phyloP scores from a whole-genome alignment of 73 alveolate species.

The Paramecium sonneborni region DNA sequence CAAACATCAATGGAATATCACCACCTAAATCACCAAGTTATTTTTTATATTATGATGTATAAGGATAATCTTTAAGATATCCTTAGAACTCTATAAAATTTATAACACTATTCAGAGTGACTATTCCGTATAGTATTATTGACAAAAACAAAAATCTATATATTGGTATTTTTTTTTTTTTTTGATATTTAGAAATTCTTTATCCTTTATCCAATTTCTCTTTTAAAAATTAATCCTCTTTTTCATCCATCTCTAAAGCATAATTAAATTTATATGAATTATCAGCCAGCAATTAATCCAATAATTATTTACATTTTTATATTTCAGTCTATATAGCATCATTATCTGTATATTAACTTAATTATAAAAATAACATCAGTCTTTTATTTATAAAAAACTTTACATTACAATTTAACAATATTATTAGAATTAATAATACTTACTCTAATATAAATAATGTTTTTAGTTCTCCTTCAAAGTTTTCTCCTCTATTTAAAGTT shows the following conservation, averaged over 20 bases:
- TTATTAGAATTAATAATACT: not conserved
- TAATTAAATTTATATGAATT: not conserved
- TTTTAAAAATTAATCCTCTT: not conserved
- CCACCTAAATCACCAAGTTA: not conserved
- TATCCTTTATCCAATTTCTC: not conserved
- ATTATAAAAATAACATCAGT: not conserved
- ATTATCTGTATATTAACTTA: not conserved
- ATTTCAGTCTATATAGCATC: not conserved
- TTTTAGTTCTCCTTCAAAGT: not conserved
- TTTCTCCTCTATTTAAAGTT: not conserved
- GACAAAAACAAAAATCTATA: not conserved
- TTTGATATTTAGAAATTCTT: not conserved
- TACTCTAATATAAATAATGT: not conserved
- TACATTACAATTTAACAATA: not conserved
- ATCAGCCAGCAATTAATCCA: not conserved
- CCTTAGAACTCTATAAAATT: not conserved
- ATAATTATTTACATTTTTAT: not conserved
- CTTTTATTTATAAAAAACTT: not conserved
- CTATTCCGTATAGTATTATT: not conserved
- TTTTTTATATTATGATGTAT: not conserved
- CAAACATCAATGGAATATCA: conserved; percentile 1
- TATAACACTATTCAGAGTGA: not conserved
- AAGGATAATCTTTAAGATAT: not conserved
- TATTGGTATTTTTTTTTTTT: not conserved
- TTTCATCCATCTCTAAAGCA: not conserved